Percentiles rank a stretch among this genome's conserved stretches.
Evolutionary conservation across 2,329 filamentous ascomycete species (phyloP).

Genomic region (Ambrosiella cleistominuta): DNA sequence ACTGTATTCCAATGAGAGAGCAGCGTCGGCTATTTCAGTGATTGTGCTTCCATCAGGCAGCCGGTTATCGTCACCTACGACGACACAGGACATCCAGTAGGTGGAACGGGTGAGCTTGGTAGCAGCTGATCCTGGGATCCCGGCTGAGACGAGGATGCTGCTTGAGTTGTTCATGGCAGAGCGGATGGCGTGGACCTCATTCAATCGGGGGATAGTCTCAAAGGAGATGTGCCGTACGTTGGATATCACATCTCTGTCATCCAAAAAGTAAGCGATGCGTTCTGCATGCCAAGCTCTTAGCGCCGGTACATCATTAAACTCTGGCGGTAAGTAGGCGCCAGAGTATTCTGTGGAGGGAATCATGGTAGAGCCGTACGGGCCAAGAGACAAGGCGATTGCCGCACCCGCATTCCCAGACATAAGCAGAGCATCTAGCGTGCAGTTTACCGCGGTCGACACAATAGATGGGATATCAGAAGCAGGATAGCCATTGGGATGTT

Average conservation of each 20-base stretch:
- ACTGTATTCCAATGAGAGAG: slow-evolving; percentile 20
- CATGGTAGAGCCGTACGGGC: slow-evolving; percentile 52
- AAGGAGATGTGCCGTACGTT: slow-evolving; percentile 39
- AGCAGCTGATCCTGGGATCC: not conserved
- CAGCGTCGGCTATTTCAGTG: slow-evolving; percentile 20
- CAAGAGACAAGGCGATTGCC: slow-evolving; percentile 39
- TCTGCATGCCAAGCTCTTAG: slow-evolving; percentile 36
- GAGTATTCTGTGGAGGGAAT: slow-evolving; percentile 47
- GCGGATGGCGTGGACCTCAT: slow-evolving; percentile 43
- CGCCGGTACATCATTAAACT: slow-evolving; percentile 27
- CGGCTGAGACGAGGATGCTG: slow-evolving; percentile 9
- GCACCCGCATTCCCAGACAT: slow-evolving; percentile 14
- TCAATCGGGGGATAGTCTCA: slow-evolving; percentile 46
- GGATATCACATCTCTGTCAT: slow-evolving; percentile 21
- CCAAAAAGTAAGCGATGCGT: slow-evolving; percentile 33
- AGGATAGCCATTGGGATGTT: slow-evolving; percentile 27
- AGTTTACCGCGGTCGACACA: not conserved
- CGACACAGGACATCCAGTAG: slow-evolving; percentile 47
- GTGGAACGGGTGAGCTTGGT: slow-evolving; percentile 17
- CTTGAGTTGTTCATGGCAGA: slow-evolving; percentile 21
- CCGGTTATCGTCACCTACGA: slow-evolving; percentile 24
- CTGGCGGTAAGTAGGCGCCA: slow-evolving; percentile 37
- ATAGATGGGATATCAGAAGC: not conserved
- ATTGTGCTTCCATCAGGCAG: slow-evolving; percentile 39
- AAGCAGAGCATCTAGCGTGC: not conserved